Percentiles rank a stretch among this genome's conserved stretches.
phyloP scores from a whole-genome alignment of 306 rosid genomes.

The Rosa lucieae region DNA sequence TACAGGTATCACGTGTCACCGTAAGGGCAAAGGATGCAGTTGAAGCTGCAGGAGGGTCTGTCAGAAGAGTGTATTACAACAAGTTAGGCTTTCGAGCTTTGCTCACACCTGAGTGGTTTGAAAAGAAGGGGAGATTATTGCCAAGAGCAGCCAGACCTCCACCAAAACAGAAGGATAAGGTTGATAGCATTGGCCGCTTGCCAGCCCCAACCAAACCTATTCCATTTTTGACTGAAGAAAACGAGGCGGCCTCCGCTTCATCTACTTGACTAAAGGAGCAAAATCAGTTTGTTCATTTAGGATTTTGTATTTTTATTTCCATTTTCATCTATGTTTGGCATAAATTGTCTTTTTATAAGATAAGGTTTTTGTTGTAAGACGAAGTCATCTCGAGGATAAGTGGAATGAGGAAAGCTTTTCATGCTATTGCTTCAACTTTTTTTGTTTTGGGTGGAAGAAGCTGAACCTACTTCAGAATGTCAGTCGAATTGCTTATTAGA shows the following conservation, averaged over 20 bases:
- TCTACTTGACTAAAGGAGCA: constrained; percentile 19
- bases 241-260: constrained; percentile 30
- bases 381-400: not conserved
- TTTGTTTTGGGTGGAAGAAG: not conserved
- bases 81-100: constrained; percentile 82
- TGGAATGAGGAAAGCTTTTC: constrained; percentile 5
- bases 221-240: constrained; percentile 60
- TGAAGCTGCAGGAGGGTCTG: constrained; percentile 92
- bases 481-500: not conserved
- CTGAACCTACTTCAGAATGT: not conserved
- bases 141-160: constrained; percentile 98
- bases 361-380: not conserved
- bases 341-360: not conserved
- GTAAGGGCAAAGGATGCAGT: constrained; percentile 88
- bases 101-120: constrained; percentile 90
- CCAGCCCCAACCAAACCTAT: constrained; percentile 93
- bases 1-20: constrained; percentile 90
- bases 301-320: constrained; percentile 4
- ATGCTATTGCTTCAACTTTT: not conserved
- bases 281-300: constrained; percentile 3
- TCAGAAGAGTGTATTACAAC: constrained; percentile 84
- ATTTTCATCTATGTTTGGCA: not conserved
- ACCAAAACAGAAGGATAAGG: constrained; percentile 77
- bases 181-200: constrained; percentile 87
- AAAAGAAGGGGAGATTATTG: constrained; percentile 88